Evolutionary conservation across 805 yeast species (phyloP), one percentile per base, ranked within the genome.

Genomic region (Saccharomyces eubayanus): DNA sequence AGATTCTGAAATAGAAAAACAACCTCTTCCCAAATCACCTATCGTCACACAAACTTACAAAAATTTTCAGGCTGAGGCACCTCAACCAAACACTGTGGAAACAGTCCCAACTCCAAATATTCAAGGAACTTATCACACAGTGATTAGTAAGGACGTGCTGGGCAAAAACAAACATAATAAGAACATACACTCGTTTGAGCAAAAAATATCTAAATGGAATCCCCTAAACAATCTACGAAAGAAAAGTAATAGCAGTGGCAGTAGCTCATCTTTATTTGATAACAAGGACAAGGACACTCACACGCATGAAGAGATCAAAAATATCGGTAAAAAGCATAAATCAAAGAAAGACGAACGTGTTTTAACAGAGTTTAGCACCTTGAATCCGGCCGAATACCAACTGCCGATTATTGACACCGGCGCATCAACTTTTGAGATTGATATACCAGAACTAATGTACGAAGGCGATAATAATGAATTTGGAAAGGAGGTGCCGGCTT

Each of bases 161-260:
- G 54, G 57, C 5, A 57, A 59, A 29, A 56, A 52, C 30, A 58
- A 52, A 30, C 55, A 54, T 14, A 59, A 60, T 29, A 62, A 59
- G 8, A 57, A 60, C 36, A 50, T 60, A 20, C 64, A 63, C 49
- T 31, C 60, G 0, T 36, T 64, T 28, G 67, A 64, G 50, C 63
- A 62, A n/a, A 65, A 63, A 49, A 51, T 63, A 10, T 61, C 69
- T 0, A 65, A 64, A 52, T 66, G 69, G 70, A 66, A 66, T 49
- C 68, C 68, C 6, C 46, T 66, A 20, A 55, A 59, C 48, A 63
- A 66, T 29, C 55, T 62, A 12, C 58, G 62, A 41, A 67, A 66
- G 52, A 65, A 62, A 46, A 59, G 65, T 36, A 57, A 56, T 41
- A 55, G 62, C 27, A 58, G 61, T 29, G 29, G 27, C 28, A 53